Evolutionary conservation across 1,284 basidiomycete genomes (phyloP), one percentile per base, ranked within the genome.

Genomic region (Xerocomus cyaneibrunnescens): DNA sequence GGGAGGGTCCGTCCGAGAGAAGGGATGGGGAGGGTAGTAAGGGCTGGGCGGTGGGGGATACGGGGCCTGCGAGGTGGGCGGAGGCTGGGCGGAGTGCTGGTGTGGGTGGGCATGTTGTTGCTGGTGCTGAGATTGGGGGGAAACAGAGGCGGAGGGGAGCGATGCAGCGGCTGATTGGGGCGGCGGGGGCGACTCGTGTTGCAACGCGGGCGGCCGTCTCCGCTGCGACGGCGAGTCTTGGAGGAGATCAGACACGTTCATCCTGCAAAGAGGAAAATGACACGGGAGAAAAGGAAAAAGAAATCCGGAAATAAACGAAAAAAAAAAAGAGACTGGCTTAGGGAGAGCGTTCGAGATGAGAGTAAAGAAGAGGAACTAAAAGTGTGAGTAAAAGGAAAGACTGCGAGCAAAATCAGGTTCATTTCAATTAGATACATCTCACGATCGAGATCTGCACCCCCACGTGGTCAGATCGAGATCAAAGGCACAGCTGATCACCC

Each of bases 171-270:
- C 31, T 27, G 63, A 61, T 55, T 55, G 60, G 48, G 64, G 16
- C 1, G 54, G 55, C 12, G 62, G 61, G 2, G 58, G 40, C 0
- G 64, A 51, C 10, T 56, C 72, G 66, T 41, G 69, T 54, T 56
- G 64, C 34, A 44, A 27, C 3, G 55, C n/a, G 12, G 68, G 57
- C 1, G 66, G 68, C 0, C 67, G 57, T 52, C 66, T 51, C 68
- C 74, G 66, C 34, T 77, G 83, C 0, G 84, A 85, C 38, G 86
- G 86, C 0, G 85, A 81, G 67, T 85, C 84, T 61, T 85, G 83
- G 30, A 89, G 73, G 51, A 89, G 79, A 58, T 76, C 80, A 37
- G 82, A 81, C 59, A 89, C 83, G 71, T 89, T 86, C 87, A 89
- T 88, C 2, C 3, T 44, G 36, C 39, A 7, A 32, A 4, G 3